A percentile compares a stretch with the other conserved stretches of the same genome.
Conservation (phyloP, 371 early-diverging fungal genomes). For the Furculomyces boomerangus region DNA sequence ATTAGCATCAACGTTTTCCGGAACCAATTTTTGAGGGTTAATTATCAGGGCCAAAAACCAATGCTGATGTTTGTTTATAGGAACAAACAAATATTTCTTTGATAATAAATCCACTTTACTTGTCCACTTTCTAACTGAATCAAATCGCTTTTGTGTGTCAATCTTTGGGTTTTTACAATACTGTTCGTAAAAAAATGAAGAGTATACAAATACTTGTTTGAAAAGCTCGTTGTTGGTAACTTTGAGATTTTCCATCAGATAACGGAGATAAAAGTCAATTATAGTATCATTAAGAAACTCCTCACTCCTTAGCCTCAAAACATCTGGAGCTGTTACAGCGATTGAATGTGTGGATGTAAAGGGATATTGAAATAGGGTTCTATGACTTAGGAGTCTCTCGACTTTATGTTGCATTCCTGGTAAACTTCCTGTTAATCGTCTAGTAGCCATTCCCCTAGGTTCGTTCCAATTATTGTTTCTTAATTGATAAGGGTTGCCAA, state of each 20-base stretch:
- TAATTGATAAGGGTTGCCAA: background rate
- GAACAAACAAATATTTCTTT: constrained; percentile 37
- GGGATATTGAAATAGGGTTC: constrained; percentile 20
- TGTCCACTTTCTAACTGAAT: constrained; percentile 39
- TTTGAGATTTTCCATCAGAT: constrained; percentile 14
- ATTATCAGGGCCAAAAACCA: constrained; percentile 49
- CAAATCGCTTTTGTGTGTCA: constrained; percentile 12
- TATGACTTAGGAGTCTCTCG: background rate
- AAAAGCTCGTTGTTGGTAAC: constrained; percentile 9
- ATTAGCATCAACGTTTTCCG: background rate
- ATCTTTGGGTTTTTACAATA: constrained; percentile 12
- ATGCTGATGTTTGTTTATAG: constrained; percentile 48
- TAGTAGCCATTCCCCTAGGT: background rate
- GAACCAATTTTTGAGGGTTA: constrained; percentile 27
- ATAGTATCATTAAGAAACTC: constrained; percentile 51
- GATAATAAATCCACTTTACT: constrained; percentile 34
- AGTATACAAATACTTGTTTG: constrained; percentile 30
- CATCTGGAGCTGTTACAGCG: constrained; percentile 26
- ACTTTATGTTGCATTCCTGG: background rate
- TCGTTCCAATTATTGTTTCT: background rate
- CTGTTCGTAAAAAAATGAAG: constrained; percentile 37
- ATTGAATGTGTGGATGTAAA: constrained; percentile 18
- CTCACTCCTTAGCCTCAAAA: constrained; percentile 26
- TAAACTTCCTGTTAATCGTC: background rate
- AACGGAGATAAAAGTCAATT: constrained; percentile 41